Evolutionary conservation across 306 rosid species (phyloP).

Genomic region (Lathyrus tuberosus): DNA sequence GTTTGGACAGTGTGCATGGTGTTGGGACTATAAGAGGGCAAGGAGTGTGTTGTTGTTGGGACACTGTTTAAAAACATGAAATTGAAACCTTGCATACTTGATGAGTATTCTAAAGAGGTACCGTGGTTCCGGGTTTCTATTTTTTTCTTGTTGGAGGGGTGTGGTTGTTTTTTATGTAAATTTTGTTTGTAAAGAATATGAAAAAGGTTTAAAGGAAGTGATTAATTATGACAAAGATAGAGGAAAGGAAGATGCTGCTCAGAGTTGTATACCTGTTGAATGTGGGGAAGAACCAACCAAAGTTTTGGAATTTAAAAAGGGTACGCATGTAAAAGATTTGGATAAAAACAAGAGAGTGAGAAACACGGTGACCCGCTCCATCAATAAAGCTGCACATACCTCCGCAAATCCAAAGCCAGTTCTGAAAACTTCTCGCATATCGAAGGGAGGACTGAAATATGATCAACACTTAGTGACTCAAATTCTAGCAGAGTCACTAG

Average conservation of each 20-base stretch:
- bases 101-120: no score
- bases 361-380: slow-evolving; percentile 35
- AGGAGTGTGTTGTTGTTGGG: no score
- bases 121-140: neutral
- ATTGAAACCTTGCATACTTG: no score
- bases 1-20: slow-evolving; percentile 70
- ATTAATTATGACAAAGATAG: slow-evolving; percentile 18
- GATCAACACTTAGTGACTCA: slow-evolving; percentile 30
- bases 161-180: neutral
- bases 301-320: slow-evolving; percentile 35
- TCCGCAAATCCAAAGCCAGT: slow-evolving; percentile 40
- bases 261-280: slow-evolving; percentile 5
- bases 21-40: slow-evolving; percentile 63
- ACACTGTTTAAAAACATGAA: no score
- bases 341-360: slow-evolving; percentile 36
- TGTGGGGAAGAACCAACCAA: slow-evolving; percentile 33
- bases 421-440: slow-evolving; percentile 35
- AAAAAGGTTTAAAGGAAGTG: slow-evolving; percentile 23
- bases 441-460: slow-evolving; percentile 43
- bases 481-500: slow-evolving; percentile 42
- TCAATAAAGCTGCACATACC: slow-evolving; percentile 20
- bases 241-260: slow-evolving; percentile 34
- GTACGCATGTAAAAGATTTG: slow-evolving; percentile 25
- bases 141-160: neutral
- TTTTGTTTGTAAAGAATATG: slow-evolving; percentile 27